phyloP scores from a whole-genome alignment of 768 basidiomycete genomes.

The Lactifluus hygrophoroides region DNA sequence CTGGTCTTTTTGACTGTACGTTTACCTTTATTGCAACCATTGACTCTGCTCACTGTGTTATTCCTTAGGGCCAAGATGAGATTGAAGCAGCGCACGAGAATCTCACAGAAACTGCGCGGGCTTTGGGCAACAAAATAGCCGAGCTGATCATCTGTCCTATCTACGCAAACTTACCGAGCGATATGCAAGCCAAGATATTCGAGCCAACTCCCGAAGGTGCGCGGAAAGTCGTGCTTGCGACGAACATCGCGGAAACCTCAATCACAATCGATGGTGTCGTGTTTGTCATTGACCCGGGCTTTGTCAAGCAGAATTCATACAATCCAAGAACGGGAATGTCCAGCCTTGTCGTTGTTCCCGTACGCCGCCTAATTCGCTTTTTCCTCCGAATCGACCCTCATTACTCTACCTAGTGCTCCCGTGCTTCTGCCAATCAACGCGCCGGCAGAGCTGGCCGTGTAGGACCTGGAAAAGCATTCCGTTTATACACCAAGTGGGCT shows the following conservation, averaged over 20 bases:
- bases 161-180: conserved; percentile 97
- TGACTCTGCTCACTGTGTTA: conserved; percentile 6
- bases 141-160: conserved; percentile 96
- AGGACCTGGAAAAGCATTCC: conserved; percentile 95
- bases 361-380: conserved; percentile 33
- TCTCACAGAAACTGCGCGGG: conserved; percentile 88
- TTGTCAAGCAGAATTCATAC: conserved; percentile 98
- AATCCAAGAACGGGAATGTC: conserved; percentile 99
- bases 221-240: conserved; percentile 94
- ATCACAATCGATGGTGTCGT: conserved; percentile 99
- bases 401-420: conserved; percentile 59
- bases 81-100: conserved; percentile 98
- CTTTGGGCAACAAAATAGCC: conserved; percentile 90
- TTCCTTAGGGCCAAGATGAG: conserved; percentile 88
- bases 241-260: conserved; percentile 99
- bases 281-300: conserved; percentile 98
- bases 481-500: conserved; percentile 99
- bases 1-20: conserved; percentile 91
- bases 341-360: conserved; percentile 89
- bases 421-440: conserved; percentile 94
- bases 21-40: conserved; percentile 7
- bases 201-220: conserved; percentile 97
- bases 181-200: conserved; percentile 99
- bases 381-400: neutral
- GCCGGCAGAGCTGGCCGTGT: conserved; percentile 97